Evolutionary conservation across 805 yeast species (phyloP), one percentile per base, ranked within the genome.

Genomic region (Pichia californica): DNA sequence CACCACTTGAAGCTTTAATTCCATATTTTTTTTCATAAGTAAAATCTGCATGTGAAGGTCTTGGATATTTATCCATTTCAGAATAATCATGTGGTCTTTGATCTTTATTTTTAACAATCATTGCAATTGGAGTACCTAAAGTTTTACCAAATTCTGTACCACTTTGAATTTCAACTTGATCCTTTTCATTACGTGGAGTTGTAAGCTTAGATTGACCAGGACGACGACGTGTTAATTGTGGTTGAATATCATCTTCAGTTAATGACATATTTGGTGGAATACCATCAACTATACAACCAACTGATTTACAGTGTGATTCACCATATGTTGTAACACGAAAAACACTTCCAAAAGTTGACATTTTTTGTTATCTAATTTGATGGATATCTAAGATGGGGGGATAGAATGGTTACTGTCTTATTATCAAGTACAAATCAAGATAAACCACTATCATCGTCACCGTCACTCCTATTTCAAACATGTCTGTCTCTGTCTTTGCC

Each of bases 201-300:
- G 95, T 78, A 47, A 93, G 70, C 51, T 83, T 84, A 39, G 89
- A 79, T 68, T 93, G 99, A 40, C 99, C 99, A 2, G 99, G 99
- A 69, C 99, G 83, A 74, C 99, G 83, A 69, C 99, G 80, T 19
- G 95, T 81, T 55, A 93, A 69, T 71, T 93, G 99, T 15, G 97
- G 95, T 70, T 93, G 99, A 53, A 93, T 77, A 59, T 93, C 98
- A 5, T 69, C 79, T 64, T 87, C 97, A 15, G 83, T 74, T 42
- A 93, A 75, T 7, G 79, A 74, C 77, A 93, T 73, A 27, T 96
- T 96, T 25, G 99, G 97, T 26, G 99, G 99, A 33, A 88, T 93
- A 46, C 99, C 99, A 55, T 93, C 99, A 31, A 93, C 96, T 49
- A 93, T 93, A 68, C 98, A 93, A 27, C 99, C 99, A 33, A 93